Percentiles rank a stretch among this genome's conserved stretches.
Conservation (phyloP, 2,329 filamentous ascomycete genomes). For the Ampelomyces quisqualis region DNA sequence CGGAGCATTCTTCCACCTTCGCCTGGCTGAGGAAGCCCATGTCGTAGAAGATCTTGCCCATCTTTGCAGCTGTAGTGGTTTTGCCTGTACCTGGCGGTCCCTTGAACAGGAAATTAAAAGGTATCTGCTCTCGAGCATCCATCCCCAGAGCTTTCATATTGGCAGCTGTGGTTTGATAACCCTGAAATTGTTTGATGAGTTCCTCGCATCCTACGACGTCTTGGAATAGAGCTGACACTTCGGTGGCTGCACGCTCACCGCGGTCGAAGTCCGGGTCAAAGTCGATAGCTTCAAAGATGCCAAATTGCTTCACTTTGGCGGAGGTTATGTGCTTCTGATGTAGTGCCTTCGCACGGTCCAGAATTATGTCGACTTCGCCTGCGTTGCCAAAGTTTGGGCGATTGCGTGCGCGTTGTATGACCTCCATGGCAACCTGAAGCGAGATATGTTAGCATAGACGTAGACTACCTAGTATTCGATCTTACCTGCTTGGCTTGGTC, state of each 20-base stretch:
- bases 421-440: constrained; percentile 57
- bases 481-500: constrained; percentile 53
- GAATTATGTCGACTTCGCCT: constrained; percentile 70
- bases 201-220: constrained; percentile 60
- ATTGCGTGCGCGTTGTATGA: constrained; percentile 63
- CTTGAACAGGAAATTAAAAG: constrained; percentile 69
- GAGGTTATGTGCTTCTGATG: constrained; percentile 50
- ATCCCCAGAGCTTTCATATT: constrained; percentile 55
- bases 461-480: too few relatives aligned
- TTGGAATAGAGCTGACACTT: constrained; percentile 58
- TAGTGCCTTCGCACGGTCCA: constrained; percentile 57
- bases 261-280: constrained; percentile 64
- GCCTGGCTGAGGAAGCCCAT: constrained; percentile 65
- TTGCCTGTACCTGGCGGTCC: constrained; percentile 71
- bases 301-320: constrained; percentile 25
- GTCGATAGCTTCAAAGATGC: constrained; percentile 50
- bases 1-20: constrained; percentile 66
- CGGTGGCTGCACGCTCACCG: constrained; percentile 47
- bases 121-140: constrained; percentile 60
- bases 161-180: constrained; percentile 56
- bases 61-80: constrained; percentile 69
- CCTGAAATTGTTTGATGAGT: constrained; percentile 55
- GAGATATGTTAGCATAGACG: too few relatives aligned
- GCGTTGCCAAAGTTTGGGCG: constrained; percentile 70
- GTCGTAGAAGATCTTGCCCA: constrained; percentile 75